Conservation (phyloP, 2,329 filamentous ascomycete species). For the Ilyonectria sp. region DNA sequence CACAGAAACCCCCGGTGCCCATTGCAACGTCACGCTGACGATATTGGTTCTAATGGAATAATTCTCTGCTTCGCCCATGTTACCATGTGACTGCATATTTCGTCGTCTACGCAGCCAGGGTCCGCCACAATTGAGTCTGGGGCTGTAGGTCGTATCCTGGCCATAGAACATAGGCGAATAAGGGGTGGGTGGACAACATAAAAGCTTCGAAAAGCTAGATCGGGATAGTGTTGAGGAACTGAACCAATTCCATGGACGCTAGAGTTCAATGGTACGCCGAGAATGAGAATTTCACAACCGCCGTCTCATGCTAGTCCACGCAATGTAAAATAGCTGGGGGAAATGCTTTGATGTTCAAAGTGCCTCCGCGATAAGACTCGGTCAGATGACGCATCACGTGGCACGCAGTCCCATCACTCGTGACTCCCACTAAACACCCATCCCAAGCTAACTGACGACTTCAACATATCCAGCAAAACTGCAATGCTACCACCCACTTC, state of each 20-base stretch:
- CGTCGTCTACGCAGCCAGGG: neutral
- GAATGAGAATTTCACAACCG: neutral
- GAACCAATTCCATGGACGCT: neutral
- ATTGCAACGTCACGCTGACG: neutral
- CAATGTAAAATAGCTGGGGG: neutral
- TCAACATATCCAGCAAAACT: neutral
- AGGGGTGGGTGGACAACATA: neutral
- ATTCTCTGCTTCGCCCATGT: neutral
- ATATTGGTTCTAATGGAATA: slow-evolving; percentile 4
- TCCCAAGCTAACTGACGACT: neutral
- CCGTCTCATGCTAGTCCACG: neutral
- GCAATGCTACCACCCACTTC: neutral
- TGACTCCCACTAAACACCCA: neutral
- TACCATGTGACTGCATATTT: neutral
- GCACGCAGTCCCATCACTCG: neutral
- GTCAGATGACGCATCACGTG: slow-evolving; percentile 17
- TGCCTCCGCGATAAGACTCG: neutral
- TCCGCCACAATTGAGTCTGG: neutral
- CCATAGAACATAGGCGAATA: too few species aligned
- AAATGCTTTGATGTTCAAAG: neutral
- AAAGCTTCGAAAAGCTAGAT: neutral
- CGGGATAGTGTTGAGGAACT: neutral
- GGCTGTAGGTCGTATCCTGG: neutral
- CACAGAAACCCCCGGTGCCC: neutral
- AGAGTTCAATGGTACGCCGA: neutral